Base-by-base conservation (phyloP, 306 rosid genomes). In the Sophora flavescens region DNA sequence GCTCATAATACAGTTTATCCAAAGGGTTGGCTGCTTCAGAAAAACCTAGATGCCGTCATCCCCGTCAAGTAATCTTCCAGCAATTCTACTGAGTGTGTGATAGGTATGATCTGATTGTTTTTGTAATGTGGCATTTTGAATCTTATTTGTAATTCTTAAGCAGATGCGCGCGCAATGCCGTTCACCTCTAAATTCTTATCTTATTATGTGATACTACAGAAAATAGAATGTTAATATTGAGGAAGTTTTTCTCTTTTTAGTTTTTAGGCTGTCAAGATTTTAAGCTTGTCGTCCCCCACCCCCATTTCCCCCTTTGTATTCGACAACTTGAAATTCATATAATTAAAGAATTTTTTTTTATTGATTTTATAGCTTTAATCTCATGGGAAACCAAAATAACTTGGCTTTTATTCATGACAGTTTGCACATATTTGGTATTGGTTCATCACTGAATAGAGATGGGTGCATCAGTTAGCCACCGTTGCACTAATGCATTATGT, bases 1-100 rank as follows among this genome's bases (percentile, higher is more conserved):
- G 78, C 67, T 83, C 88, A 58, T 44, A 70, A 82, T 71, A 64
- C 36, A 63, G 77, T 33, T 83, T 96, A 92, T 86, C 98, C 98
- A 5, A 87, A 70, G 68, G 98, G 93, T 71, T 96, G 99, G 99
- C 80, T 87, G 77, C 91, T 96, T 73, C 86, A 75, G 82, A 88
- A 84, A 84, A 92, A 89, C 80, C 91, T 96, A 58, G 98, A 89
- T 63, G 84, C 77, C 16, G 84, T 86, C 77, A 74, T 88, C 60
- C 93, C 93, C 67, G 70, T 88, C 78, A 59, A 88, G 76, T 86
- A 91, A 87, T 79, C 74, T 48, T 62, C 47, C 70, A 45, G 60
- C 52, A 70, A 66, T 75, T 81, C 79, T 76, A 74, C 80, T 81
- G 84, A 78, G 85, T 68, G 86, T 76, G 68, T 81, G 86, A 81